A percentile compares a stretch with the other conserved stretches of the same genome.
phyloP scores from a whole-genome alignment of 2,329 filamentous ascomycete genomes.

The Paecilomyces variotii region DNA sequence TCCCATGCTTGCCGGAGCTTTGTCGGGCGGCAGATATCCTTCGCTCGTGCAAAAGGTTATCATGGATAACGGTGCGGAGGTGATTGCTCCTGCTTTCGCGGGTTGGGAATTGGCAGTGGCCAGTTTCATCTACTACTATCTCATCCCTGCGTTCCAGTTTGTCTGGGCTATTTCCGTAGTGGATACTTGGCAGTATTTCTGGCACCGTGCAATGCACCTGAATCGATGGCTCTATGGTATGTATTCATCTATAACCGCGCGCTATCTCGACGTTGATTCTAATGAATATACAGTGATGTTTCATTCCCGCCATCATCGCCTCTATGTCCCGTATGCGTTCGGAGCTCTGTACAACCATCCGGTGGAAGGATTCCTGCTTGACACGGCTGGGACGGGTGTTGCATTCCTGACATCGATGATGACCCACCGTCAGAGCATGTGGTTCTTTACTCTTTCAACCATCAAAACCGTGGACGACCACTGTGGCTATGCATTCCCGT shows the following conservation, averaged over 20 bases:
- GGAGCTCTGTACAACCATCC: conserved; percentile 96
- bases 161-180: conserved; percentile 64
- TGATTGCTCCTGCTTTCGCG: conserved; percentile 63
- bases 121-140: conserved; percentile 68
- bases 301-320: conserved; percentile 89
- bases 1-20: conserved; percentile 63
- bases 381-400: conserved; percentile 78
- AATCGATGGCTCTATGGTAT: conserved; percentile 95
- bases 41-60: conserved; percentile 55
- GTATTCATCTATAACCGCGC: background rate
- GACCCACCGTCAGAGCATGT: conserved; percentile 78
- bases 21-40: conserved; percentile 77
- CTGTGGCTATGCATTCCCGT: conserved; percentile 92
- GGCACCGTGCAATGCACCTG: conserved; percentile 92
- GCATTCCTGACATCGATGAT: conserved; percentile 75
- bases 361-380: conserved; percentile 84
- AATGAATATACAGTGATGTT: conserved; percentile 57
- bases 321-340: conserved; percentile 96
- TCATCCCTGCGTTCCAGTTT: conserved; percentile 72
- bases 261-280: conserved; percentile 3
- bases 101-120: conserved; percentile 71
- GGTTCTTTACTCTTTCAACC: conserved; percentile 80
- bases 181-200: conserved; percentile 97
- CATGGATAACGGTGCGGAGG: conserved; percentile 40
- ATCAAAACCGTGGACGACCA: conserved; percentile 98